Base-by-base conservation (phyloP, 1,284 basidiomycete genomes). In the Ceratobasidium sp. region DNA sequence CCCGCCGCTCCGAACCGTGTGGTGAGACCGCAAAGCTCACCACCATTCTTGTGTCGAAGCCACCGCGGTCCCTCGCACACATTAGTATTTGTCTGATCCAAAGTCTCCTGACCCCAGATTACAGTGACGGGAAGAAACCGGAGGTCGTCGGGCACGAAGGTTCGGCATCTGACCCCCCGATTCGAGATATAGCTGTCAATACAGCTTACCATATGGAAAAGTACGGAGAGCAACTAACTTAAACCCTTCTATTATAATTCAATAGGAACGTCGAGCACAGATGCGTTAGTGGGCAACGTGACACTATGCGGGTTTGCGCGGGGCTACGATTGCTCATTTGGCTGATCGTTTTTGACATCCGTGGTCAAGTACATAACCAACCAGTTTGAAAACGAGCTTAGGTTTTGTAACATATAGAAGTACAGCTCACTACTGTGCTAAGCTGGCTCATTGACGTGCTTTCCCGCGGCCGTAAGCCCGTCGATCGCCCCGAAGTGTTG, bases 71-170 rank as follows among this genome's bases (percentile, higher is more conserved):
- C 28, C 54, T 57, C 54, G 54, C 54, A 26, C 47, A 9, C 47
- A 50, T 50, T 50, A 16, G 47, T 21, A 21, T 55, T 57, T 54
- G 64, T 35, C 41, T 52, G 64, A 69, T 69, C 28, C 49, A 69
- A 69, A 23, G 50, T 69, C 64, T 69, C 64, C 50, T 69, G 64
- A 69, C 52, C 64, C n/a, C 9, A 38, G 18, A 26, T 52, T 35
- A 21, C 63, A 13, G 18, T 49, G 14, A 21, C 30, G 57, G 64
- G 64, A 57, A 26, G 50, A 57, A 69, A 57, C 64, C 64, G 64
- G 64, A 38, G 46, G n/a, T 38, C 64, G 21, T 57, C 41, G 64
- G 14, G 23, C 21, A 55, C 26, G 23, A 2, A 30, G 21, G 26
- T 30, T 57, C 8, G 54, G 54, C 54, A 57, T 30, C 28, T 57